Conservation (phyloP, 345 rosid genomes). For the Raphanus sativus region DNA sequence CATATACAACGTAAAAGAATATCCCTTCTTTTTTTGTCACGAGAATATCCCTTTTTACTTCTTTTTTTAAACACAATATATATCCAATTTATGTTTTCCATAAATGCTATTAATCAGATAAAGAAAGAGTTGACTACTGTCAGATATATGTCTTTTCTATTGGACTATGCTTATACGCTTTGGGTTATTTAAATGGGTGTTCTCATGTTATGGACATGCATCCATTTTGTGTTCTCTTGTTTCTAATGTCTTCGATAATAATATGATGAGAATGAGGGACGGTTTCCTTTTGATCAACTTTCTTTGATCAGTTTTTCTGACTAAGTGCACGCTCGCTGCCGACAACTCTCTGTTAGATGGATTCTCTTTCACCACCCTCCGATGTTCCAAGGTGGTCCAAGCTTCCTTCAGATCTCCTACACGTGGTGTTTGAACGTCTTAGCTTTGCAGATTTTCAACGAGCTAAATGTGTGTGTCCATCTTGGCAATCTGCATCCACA, state of each 20-base stretch:
- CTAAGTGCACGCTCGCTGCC: background rate
- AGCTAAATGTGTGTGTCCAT: conserved; percentile 16
- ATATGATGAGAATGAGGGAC: background rate
- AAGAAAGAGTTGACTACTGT: background rate
- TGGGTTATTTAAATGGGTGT: background rate
- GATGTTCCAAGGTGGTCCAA: conserved; percentile 19
- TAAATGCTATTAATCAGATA: background rate
- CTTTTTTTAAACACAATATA: too few species aligned
- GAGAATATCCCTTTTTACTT: too few species aligned
- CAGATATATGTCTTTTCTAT: background rate
- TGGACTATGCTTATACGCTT: background rate
- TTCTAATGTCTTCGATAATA: background rate
- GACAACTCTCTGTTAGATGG: background rate
- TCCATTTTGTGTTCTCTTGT: background rate
- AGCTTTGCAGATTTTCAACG: conserved; percentile 5
- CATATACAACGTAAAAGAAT: background rate
- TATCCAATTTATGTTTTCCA: background rate
- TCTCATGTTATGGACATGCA: background rate
- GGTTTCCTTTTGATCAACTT: background rate
- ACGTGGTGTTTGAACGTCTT: conserved; percentile 6
- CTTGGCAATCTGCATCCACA: conserved; percentile 3
- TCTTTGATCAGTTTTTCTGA: background rate
- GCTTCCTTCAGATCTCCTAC: background rate
- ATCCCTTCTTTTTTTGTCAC: too few species aligned
- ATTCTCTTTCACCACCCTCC: background rate